These are phyloP conservation scores for Suillus fuscotomentosus DNA, from an alignment of 768 basidiomycete genomes.

Conservation along the genomic window DNA sequence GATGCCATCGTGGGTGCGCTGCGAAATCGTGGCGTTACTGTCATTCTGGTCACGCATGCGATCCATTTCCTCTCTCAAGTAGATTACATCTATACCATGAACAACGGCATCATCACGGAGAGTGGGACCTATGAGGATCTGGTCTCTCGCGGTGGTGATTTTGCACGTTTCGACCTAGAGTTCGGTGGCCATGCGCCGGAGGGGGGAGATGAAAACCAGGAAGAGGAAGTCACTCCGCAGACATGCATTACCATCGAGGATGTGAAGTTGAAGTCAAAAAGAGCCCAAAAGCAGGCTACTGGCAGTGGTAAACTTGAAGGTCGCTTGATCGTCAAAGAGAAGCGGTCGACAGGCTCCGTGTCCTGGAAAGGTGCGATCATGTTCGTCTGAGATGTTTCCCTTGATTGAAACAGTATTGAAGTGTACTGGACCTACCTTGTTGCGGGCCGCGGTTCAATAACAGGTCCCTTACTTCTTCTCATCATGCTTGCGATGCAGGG, in stretches of 20 bases:
- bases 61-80: slow-evolving; percentile 52
- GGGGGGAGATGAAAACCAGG: slow-evolving; percentile 30
- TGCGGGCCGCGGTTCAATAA: slow-evolving; percentile 52
- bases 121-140: slow-evolving; percentile 55
- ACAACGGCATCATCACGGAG: slow-evolving; percentile 44
- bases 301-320: slow-evolving; percentile 68
- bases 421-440: slow-evolving; percentile 60
- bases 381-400: not conserved
- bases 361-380: slow-evolving; percentile 42
- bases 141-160: slow-evolving; percentile 46
- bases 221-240: slow-evolving; percentile 13
- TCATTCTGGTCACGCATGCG: slow-evolving; percentile 55
- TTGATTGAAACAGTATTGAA: slow-evolving; percentile 17
- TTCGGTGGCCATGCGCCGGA: slow-evolving; percentile 52
- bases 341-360: slow-evolving; percentile 63
- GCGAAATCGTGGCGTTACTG: slow-evolving; percentile 44
- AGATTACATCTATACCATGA: slow-evolving; percentile 49
- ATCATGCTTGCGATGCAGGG: slow-evolving; percentile 59
- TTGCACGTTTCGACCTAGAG: slow-evolving; percentile 56
- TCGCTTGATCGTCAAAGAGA: slow-evolving; percentile 63
- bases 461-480: slow-evolving; percentile 47
- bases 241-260: slow-evolving; percentile 28
- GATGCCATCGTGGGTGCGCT: slow-evolving; percentile 55
- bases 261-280: slow-evolving; percentile 37
- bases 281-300: slow-evolving; percentile 33